phyloP scores from a whole-genome alignment of 2,329 filamentous ascomycete species.

The Xylaria sp. region DNA sequence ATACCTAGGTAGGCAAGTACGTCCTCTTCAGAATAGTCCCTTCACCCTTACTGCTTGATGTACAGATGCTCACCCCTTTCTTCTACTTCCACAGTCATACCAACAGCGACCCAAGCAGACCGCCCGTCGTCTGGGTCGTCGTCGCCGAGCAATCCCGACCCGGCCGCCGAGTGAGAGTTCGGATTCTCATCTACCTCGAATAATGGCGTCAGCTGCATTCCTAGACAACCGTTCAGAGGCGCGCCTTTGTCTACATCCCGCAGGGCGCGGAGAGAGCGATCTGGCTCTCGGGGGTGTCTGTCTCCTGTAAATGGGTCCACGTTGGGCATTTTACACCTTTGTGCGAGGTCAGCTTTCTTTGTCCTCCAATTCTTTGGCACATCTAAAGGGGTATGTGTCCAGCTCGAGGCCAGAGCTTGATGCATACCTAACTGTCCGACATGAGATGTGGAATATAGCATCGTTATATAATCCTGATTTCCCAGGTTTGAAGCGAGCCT shows the following conservation, averaged over 20 bases:
- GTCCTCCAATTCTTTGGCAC: background rate
- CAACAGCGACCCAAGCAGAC: slow-evolving; percentile 61
- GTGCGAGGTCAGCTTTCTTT: background rate
- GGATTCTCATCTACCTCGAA: slow-evolving; percentile 50
- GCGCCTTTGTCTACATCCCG: slow-evolving; percentile 71
- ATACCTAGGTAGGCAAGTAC: slow-evolving; percentile 1
- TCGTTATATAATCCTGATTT: slow-evolving; percentile 59
- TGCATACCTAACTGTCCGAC: slow-evolving; percentile 71
- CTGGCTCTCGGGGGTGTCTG: slow-evolving; percentile 66
- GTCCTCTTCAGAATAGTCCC: background rate
- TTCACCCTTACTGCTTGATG: slow-evolving; percentile 49
- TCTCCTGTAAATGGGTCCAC: slow-evolving; percentile 71
- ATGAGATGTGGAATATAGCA: slow-evolving; percentile 65
- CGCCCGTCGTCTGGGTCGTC: slow-evolving; percentile 46
- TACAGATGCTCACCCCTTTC: slow-evolving; percentile 60
- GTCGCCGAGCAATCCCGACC: slow-evolving; percentile 41
- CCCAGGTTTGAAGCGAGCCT: slow-evolving; percentile 63
- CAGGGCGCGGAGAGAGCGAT: slow-evolving; percentile 67
- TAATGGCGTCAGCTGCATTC: slow-evolving; percentile 73
- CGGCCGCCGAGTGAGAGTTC: background rate
- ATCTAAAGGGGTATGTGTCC: background rate
- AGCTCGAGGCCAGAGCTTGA: background rate
- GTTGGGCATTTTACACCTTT: slow-evolving; percentile 75
- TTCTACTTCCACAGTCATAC: slow-evolving; percentile 65
- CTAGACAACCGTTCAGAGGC: slow-evolving; percentile 67